phyloP scores from a whole-genome alignment of 768 basidiomycete genomes.

The Strobilomyces echinocephalus region DNA sequence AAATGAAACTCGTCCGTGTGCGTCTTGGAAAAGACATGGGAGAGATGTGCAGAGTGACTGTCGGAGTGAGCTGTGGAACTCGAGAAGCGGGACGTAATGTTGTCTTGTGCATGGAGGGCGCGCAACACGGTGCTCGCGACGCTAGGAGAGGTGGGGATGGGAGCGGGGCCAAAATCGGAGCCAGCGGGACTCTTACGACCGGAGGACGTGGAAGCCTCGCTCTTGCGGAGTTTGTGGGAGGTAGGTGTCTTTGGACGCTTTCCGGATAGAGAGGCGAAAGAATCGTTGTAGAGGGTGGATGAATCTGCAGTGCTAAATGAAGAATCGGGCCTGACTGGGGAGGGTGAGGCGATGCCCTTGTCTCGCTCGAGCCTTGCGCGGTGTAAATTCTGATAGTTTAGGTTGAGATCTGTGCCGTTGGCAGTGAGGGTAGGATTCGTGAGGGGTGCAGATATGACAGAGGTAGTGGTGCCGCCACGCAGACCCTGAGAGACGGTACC shows the following conservation, averaged over 20 bases:
- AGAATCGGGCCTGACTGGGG: constrained; percentile 42
- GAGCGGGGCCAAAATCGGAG: constrained; percentile 50
- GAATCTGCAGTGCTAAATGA: constrained; percentile 55
- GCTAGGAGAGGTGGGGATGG: constrained; percentile 30
- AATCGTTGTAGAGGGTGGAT: constrained; percentile 54
- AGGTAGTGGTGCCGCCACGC: constrained; percentile 31
- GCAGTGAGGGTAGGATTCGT: constrained; percentile 76
- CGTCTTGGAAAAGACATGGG: constrained; percentile 53
- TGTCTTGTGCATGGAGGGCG: constrained; percentile 53
- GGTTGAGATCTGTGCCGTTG: constrained; percentile 68
- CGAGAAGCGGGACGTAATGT: constrained; percentile 58
- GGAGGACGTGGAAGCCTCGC: constrained; percentile 53
- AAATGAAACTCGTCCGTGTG: constrained; percentile 62
- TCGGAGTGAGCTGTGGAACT: constrained; percentile 40
- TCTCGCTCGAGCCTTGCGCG: constrained; percentile 53
- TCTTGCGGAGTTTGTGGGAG: constrained; percentile 38
- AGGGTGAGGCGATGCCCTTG: constrained; percentile 29
- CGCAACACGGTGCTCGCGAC: constrained; percentile 39
- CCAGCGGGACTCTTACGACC: constrained; percentile 45
- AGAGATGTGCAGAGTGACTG: constrained; percentile 38
- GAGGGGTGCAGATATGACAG: constrained; percentile 71
- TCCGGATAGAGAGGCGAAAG: constrained; percentile 35
- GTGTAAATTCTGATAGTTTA: constrained; percentile 51
- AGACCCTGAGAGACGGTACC: constrained; percentile 52
- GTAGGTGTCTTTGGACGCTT: constrained; percentile 34